Percentiles rank a stretch among this genome's conserved stretches.
phyloP scores from a whole-genome alignment of 768 basidiomycete species.

The Phlebiopsis gigantea region DNA sequence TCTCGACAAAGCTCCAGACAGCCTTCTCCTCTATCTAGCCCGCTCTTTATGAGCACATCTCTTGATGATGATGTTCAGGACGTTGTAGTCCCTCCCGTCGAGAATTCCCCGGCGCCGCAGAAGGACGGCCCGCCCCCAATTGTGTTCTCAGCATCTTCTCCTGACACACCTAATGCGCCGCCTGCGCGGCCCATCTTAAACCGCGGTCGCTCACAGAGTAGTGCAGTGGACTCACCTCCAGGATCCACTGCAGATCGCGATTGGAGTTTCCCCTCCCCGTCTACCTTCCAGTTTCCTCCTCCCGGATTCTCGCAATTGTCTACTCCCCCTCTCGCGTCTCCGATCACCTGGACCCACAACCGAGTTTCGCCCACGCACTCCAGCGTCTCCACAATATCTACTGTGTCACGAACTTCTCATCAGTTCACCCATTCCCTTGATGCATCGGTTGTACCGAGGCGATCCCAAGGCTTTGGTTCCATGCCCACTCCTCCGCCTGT shows the following conservation, averaged over 20 bases:
- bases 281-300: conserved; percentile 34
- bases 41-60: neutral
- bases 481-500: conserved; percentile 25
- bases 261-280: conserved; percentile 21
- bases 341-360: conserved; percentile 14
- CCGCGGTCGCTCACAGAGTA: conserved; percentile 41
- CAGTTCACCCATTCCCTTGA: conserved; percentile 57
- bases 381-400: conserved; percentile 24
- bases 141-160: conserved; percentile 23
- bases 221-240: conserved; percentile 31
- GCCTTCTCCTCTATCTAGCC: neutral
- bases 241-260: conserved; percentile 9
- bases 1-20: neutral
- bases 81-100: neutral
- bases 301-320: conserved; percentile 6
- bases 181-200: conserved; percentile 26
- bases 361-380: conserved; percentile 30
- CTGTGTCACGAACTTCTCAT: conserved; percentile 34
- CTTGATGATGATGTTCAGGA: neutral
- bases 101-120: conserved; percentile 7
- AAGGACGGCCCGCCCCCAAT: conserved; percentile 18
- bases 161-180: conserved; percentile 18
- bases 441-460: conserved; percentile 26
- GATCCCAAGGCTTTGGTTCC: conserved; percentile 25
- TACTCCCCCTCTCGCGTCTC: conserved; percentile 14